Conservation (phyloP, 805 yeast genomes). For the Kodamaea kaohsiungensis region DNA sequence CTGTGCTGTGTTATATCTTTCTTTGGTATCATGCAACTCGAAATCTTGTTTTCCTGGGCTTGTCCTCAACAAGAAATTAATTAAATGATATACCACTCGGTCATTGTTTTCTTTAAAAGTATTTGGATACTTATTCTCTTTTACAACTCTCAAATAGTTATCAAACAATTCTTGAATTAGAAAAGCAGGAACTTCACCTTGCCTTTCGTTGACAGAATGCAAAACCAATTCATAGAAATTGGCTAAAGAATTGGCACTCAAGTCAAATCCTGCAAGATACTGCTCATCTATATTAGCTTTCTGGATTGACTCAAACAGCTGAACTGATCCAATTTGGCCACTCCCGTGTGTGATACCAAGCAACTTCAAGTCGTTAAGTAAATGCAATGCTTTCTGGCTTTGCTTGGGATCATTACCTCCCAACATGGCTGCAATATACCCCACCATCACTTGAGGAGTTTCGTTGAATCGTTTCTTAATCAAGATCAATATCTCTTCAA, state of each 20-base stretch:
- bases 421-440: conserved; percentile 36
- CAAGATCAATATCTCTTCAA: conserved; percentile 32
- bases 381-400: conserved; percentile 14
- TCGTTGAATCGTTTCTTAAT: conserved; percentile 29
- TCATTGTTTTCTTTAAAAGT: conserved; percentile 6
- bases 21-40: conserved; percentile 14
- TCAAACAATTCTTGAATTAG: conserved; percentile 23
- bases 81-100: conserved; percentile 12
- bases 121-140: conserved; percentile 1
- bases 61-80: conserved; percentile 9
- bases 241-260: conserved; percentile 22
- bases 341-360: conserved; percentile 26
- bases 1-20: conserved; percentile 26
- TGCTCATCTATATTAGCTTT: conserved; percentile 33
- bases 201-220: conserved; percentile 13
- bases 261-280: conserved; percentile 19
- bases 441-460: conserved; percentile 37
- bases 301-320: conserved; percentile 19
- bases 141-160: conserved; percentile 17
- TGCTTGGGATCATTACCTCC: conserved; percentile 10
- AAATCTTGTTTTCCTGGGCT: conserved; percentile 16
- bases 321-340: conserved; percentile 16
- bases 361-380: conserved; percentile 29
- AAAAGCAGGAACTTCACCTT: conserved; percentile 15
- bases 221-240: conserved; percentile 27